Base-by-base conservation (phyloP, 306 rosid genomes). In the Trifolium fragiferum region DNA sequence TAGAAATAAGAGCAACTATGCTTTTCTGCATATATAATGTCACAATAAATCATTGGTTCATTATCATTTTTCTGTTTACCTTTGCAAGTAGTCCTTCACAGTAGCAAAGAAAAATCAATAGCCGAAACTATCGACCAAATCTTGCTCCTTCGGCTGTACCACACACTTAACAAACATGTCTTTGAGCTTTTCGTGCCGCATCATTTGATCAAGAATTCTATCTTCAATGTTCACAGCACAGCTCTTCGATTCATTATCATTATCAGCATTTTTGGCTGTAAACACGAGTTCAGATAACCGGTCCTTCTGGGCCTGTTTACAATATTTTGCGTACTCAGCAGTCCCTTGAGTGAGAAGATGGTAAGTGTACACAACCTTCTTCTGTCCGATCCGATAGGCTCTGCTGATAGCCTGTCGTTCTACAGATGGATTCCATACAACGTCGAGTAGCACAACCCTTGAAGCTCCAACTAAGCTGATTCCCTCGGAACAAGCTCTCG, bases 371-470 rank as follows among this genome's bases (percentile, higher is more conserved):
- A 83, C 87, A 18, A 80, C 61, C 18, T 0, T 83, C 66, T 41
- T 76, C 21, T 83, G 87, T 27, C 87, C 84, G 4, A 83, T 35
- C 44, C 87, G 73, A 61, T 80, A 83, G 1, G 87, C 87, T 33
- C 87, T 55, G 54, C 80, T 60, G n/a, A 80, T 76, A 18, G 87
- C 87, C 64, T 83, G 87, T 20, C 80, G 61, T 73, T 76, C 87
- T 6, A 80, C 84, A 0, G 87, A 72, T 0, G 87, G 87, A 15
- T 83, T 83, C 87, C 87, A 83, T 43, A 80, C 84, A 33, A 83
- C 82, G 68, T 83, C 84, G 10, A 83, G 77, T 6, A 83, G 74
- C 14, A 83, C 82, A 12, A 83, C 87, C 70, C 87, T 83, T 15
- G 87, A 83, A 72, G 87, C 87, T n/a, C 84, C 87, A 51, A 53